These are phyloP conservation scores for Ustilago crameri DNA, from an alignment of 1,284 basidiomycete species.

Conservation along the genomic window DNA sequence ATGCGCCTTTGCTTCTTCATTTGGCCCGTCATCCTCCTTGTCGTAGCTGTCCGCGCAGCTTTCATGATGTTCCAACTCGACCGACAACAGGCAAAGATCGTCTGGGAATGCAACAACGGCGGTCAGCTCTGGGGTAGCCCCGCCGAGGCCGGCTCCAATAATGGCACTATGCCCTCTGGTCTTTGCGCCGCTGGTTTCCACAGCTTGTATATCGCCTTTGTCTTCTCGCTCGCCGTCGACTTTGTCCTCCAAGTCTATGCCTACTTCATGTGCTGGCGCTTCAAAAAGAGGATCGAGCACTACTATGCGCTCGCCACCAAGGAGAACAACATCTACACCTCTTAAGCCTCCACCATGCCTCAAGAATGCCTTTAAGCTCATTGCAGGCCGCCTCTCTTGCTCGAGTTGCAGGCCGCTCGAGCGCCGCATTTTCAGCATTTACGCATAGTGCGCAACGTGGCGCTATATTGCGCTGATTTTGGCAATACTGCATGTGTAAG, in stretches of 20 bases:
- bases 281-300: constrained; percentile 64
- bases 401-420: constrained; percentile 3
- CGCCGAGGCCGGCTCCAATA: constrained; percentile 69
- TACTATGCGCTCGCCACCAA: constrained; percentile 53
- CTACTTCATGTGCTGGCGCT: constrained; percentile 64
- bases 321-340: constrained; percentile 49
- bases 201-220: constrained; percentile 77
- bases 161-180: constrained; percentile 72
- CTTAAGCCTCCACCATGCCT: constrained; percentile 11
- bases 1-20: constrained; percentile 76
- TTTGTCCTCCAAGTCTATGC: constrained; percentile 76
- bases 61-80: constrained; percentile 73
- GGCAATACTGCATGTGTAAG: no score
- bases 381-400: constrained; percentile 2
- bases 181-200: constrained; percentile 77
- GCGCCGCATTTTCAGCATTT: neutral
- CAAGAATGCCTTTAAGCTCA: neutral
- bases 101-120: constrained; percentile 79
- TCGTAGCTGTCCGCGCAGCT: constrained; percentile 76
- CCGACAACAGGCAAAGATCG: constrained; percentile 72
- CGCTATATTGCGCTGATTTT: no score
- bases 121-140: constrained; percentile 77
- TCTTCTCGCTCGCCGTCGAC: constrained; percentile 76
- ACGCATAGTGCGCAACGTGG: neutral
- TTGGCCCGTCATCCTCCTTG: constrained; percentile 79